phyloP scores from a whole-genome alignment of 345 rosid species.

The Tarenaya hassleriana region DNA sequence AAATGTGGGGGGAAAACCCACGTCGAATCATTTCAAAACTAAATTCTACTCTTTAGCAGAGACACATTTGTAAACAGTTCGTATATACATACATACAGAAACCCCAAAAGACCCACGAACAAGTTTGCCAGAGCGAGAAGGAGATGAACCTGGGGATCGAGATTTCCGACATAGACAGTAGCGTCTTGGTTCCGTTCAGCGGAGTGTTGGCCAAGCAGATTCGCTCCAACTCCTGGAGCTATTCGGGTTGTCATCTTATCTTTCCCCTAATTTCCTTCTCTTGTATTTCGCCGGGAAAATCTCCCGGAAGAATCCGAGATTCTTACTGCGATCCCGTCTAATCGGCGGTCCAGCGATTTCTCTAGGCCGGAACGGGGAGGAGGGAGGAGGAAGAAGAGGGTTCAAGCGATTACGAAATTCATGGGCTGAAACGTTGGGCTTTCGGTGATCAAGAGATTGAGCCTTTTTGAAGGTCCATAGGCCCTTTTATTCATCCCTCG shows the following conservation, averaged over 20 bases:
- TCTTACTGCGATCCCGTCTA: slow-evolving; percentile 9
- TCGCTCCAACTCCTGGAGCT: slow-evolving; percentile 97
- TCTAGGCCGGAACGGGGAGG: neutral
- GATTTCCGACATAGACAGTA: slow-evolving; percentile 87
- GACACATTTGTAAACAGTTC: neutral
- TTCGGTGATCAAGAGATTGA: too few relatives aligned
- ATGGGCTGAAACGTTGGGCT: neutral
- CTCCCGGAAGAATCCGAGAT: slow-evolving; percentile 11
- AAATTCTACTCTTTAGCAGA: neutral
- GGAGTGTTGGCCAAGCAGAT: slow-evolving; percentile 94
- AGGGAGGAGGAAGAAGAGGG: slow-evolving; percentile 3
- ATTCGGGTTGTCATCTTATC: slow-evolving; percentile 77
- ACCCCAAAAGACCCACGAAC: neutral
- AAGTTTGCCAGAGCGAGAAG: neutral
- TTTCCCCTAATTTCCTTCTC: neutral
- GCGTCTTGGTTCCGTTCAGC: slow-evolving; percentile 98
- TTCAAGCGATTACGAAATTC: neutral
- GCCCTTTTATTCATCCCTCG: too few relatives aligned
- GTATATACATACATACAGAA: neutral
- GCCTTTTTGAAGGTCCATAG: too few relatives aligned
- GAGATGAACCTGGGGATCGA: slow-evolving; percentile 63
- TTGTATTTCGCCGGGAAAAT: slow-evolving; percentile 18
- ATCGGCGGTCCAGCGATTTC: neutral
- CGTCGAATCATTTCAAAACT: slow-evolving; percentile 15
- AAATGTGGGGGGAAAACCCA: neutral